Base-by-base conservation (phyloP, 345 rosid species). In the Euphorbia pulcherrima region DNA sequence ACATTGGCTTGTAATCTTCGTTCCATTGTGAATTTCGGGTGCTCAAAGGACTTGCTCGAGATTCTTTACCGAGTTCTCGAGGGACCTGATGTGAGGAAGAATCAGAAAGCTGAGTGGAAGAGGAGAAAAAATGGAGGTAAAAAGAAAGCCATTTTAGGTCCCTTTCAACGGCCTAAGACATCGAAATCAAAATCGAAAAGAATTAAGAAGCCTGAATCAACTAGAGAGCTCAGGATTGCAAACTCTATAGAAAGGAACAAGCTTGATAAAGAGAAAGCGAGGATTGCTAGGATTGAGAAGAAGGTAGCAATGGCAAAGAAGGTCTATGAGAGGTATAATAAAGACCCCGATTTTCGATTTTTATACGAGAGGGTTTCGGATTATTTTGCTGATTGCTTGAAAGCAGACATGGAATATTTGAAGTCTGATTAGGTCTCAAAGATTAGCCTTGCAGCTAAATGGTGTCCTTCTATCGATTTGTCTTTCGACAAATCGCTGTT, bases 381-480 rank as follows among this genome's bases (percentile, higher is more conserved):
- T 53, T 74, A 80, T 10, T 88, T 88, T 13, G 84, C 88, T 0
- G 64, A 71, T 24, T 68, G 64, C 16, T 60, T 86, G 7, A 81
- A 40, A 33, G 62, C 29, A 0, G 87, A 88, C 24, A 2, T 83
- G 61, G 65, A 50, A 64, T 64, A 52, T 5, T 61, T 82, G 57
- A 69, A 71, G 0, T 77, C 84, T 0, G 81, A 79, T 0, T 57
- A 77, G 17, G 5, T 65, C 0, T 70, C n/a, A 35, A 81, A 83
- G 62, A 48, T 88, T 35, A 78, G 88, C 64, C 82, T 90, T 0
- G 91, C 93, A 0, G 90, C 90, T 0, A 88, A 90, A 35, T 90
- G 96, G 90, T 88, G 92, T 27, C 90, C 92, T 0, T 90, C 87
- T 0, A 62, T 85, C 0, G 87, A 85, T 24, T 85, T 87, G 0